phyloP scores from a whole-genome alignment of 2,329 filamentous ascomycete genomes.

The Fusarium mangiferae region DNA sequence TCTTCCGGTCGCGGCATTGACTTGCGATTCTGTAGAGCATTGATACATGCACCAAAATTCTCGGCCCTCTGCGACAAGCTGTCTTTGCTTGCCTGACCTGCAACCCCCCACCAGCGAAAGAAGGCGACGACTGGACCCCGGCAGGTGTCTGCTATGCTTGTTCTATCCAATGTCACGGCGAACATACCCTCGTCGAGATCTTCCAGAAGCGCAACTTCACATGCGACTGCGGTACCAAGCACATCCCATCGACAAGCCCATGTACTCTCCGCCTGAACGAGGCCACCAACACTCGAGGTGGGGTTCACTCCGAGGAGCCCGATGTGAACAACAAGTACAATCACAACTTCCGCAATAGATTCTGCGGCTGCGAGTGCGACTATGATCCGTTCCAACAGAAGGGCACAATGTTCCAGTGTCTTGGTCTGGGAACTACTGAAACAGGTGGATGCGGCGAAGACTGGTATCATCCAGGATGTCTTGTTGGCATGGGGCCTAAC shows the following conservation, averaged over 20 bases:
- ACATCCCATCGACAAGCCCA: slow-evolving; percentile 74
- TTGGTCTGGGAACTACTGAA: slow-evolving; percentile 82
- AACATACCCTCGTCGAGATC: slow-evolving; percentile 93
- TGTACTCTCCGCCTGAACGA: slow-evolving; percentile 81
- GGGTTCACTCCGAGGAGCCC: slow-evolving; percentile 79
- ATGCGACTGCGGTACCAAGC: slow-evolving; percentile 93
- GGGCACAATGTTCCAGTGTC: slow-evolving; percentile 97
- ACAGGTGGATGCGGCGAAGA: slow-evolving; percentile 94
- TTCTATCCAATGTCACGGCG: slow-evolving; percentile 95
- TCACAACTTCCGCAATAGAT: slow-evolving; percentile 92
- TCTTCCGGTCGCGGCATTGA: not conserved
- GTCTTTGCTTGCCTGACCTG: slow-evolving; percentile 95
- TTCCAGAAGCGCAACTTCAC: slow-evolving; percentile 96
- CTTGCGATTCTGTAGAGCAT: slow-evolving; percentile 73
- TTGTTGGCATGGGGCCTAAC: slow-evolving; percentile 81
- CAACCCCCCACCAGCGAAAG: slow-evolving; percentile 77
- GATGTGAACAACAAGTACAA: slow-evolving; percentile 86
- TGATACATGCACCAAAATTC: slow-evolving; percentile 89
- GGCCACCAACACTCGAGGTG: slow-evolving; percentile 78
- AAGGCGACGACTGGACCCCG: slow-evolving; percentile 61
- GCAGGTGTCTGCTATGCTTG: slow-evolving; percentile 97
- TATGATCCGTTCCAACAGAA: slow-evolving; percentile 92
- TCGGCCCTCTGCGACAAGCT: slow-evolving; percentile 86
- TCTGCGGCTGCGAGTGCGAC: slow-evolving; percentile 88
- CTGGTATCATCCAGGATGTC: slow-evolving; percentile 96